Conservation (phyloP, 2,329 filamentous ascomycete species). For the Aureobasidium vineae region DNA sequence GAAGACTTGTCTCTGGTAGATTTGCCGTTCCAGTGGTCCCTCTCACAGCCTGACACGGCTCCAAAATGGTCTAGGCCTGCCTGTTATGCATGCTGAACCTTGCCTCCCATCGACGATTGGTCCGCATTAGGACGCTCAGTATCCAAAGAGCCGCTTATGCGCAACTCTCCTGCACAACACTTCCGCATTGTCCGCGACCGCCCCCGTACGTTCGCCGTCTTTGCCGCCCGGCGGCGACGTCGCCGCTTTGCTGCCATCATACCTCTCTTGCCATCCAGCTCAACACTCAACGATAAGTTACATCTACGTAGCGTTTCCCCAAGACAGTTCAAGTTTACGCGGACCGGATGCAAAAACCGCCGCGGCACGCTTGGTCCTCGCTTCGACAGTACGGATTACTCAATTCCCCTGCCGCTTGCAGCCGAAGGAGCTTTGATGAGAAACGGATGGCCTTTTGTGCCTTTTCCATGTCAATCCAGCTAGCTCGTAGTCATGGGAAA, state of each 20-base stretch:
- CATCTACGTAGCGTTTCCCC: too few relatives aligned
- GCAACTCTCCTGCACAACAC: neutral
- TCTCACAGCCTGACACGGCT: neutral
- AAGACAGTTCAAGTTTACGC: neutral
- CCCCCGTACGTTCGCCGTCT: neutral
- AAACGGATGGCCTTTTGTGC: neutral
- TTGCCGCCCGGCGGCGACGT: neutral
- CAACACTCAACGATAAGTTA: neutral
- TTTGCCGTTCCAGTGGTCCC: neutral
- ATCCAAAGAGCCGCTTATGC: neutral
- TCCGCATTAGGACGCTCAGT: neutral
- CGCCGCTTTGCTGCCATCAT: neutral
- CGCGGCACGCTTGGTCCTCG: neutral
- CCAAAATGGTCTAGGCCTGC: neutral
- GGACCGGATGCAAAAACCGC: neutral
- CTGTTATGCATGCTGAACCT: neutral
- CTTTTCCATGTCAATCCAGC: neutral
- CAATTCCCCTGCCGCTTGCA: neutral
- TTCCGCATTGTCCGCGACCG: neutral
- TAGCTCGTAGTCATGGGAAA: neutral
- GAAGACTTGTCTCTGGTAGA: neutral
- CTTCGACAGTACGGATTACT: neutral
- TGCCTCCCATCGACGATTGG: conserved; percentile 3
- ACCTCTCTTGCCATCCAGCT: neutral
- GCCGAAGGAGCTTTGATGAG: neutral